Evolutionary conservation across 2,329 filamentous ascomycete genomes (phyloP), one percentile per base, ranked within the genome.

Genomic region (Penicillium fuscoglaucum): DNA sequence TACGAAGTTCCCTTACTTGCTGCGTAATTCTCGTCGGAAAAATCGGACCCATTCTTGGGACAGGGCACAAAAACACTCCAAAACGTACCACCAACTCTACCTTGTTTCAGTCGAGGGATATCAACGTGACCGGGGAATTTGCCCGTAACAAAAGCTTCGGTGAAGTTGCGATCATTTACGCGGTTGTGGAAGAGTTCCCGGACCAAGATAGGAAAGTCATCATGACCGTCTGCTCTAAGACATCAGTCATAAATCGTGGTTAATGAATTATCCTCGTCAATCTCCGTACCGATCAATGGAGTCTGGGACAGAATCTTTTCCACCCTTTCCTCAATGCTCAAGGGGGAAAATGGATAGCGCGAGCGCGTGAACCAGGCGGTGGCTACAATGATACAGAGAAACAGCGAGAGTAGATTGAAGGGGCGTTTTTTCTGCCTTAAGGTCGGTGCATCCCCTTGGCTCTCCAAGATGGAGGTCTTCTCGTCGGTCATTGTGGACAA

Each of bases 11-110:
- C 50, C 66, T 19, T 76, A 90, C 87, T 87, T 8, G 82, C 74
- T 6, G 83, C 84, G 70, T 93, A 93, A 68, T 86, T 89, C 53
- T 82, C 83, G 67, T 92, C 84, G 0, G 88, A 89, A 69, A 90
- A 92, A 74, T 96, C 86, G 5, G 83, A 83, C 47, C 85, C 86
- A 68, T 93, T 86, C 12, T 75, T 73, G 0, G 93, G 92, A 70
- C 93, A 97, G 0, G 85, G 84, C 41, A 89, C 86, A 68, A 83
- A 98, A 10, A 95, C 91, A 71, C 89, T 93, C 93, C 93, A 97
- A 73, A 97, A 97, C n/a, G 90, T 87, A 55, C 92, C 93, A 40
- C 92, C 92, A 5, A 74, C 68, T 31, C 67, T 66, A 61, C 93
- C 92, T 50, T 84, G 75, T 37, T 84, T 81, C 48, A 96, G 81